These are phyloP conservation scores for Neospora caninum DNA, from an alignment of 169 alveolate species.

Conservation along the genomic window DNA sequence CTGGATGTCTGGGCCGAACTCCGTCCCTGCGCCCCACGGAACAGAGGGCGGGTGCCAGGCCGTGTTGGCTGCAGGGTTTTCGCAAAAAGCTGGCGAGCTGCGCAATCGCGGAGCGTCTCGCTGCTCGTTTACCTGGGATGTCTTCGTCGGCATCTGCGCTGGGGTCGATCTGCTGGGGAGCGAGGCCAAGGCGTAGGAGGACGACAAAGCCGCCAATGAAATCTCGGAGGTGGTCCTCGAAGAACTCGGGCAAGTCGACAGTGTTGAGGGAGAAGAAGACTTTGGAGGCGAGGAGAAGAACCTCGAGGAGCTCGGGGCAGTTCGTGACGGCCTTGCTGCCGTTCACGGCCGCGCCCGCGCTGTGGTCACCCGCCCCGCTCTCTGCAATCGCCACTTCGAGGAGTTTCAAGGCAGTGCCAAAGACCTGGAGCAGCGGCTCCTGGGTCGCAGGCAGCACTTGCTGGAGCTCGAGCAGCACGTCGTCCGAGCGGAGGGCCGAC, in stretches of 20 bases:
- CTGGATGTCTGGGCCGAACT: too few relatives aligned
- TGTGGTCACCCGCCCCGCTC: neutral
- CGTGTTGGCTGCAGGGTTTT: too few relatives aligned
- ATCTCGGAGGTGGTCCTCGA: constrained; percentile 49
- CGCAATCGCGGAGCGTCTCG: too few relatives aligned
- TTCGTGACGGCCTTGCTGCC: neutral
- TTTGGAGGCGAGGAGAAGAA: constrained; percentile 7
- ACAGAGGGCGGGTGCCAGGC: too few relatives aligned
- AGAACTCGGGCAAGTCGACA: constrained; percentile 64
- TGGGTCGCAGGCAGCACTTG: constrained; percentile 33
- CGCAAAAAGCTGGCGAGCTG: too few relatives aligned
- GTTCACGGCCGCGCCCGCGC: neutral
- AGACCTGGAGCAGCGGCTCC: constrained; percentile 42
- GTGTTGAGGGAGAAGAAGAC: constrained; percentile 48
- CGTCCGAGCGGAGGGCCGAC: constrained; percentile 30
- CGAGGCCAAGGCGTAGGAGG: constrained; percentile 6
- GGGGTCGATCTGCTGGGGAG: constrained; percentile 9
- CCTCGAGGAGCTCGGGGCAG: neutral
- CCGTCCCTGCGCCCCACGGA: too few relatives aligned
- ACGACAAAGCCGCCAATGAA: constrained; percentile 23
- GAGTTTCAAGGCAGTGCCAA: constrained; percentile 20
- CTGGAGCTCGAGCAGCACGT: constrained; percentile 51
- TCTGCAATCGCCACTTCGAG: neutral
- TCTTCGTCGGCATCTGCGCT: neutral
- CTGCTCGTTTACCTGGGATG: neutral